Percentiles rank a stretch among this genome's conserved stretches.
These are phyloP conservation scores for Penicillium glabrum DNA, from an alignment of 2,329 filamentous ascomycete genomes.

Conservation along the genomic window DNA sequence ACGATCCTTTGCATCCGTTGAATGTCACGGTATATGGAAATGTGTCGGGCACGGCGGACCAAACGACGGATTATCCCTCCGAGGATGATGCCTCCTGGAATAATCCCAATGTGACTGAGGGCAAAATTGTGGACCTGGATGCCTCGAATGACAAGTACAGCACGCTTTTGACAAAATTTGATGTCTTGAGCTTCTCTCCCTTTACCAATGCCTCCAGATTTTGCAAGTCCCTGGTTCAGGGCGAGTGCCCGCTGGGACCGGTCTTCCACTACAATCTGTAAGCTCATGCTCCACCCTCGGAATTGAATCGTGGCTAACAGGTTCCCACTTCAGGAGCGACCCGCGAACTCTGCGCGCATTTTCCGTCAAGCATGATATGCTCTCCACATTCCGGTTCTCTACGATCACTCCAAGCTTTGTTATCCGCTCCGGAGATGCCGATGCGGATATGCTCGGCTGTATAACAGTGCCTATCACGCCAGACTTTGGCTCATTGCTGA, in stretches of 20 bases:
- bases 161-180: constrained; percentile 70
- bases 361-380: constrained; percentile 70
- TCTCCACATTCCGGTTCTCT: constrained; percentile 81
- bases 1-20: constrained; percentile 62
- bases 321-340: constrained; percentile 39
- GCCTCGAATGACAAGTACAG: constrained; percentile 61
- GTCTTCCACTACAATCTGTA: constrained; percentile 62
- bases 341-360: constrained; percentile 65
- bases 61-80: constrained; percentile 57
- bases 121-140: constrained; percentile 74
- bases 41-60: constrained; percentile 69
- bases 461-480: constrained; percentile 82
- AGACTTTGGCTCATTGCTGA: constrained; percentile 68
- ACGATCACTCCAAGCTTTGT: constrained; percentile 73
- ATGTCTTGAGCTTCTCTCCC: constrained; percentile 76
- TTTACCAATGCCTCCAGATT: constrained; percentile 62
- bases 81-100: constrained; percentile 61
- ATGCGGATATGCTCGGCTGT: constrained; percentile 69
- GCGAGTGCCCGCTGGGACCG: constrained; percentile 72
- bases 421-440: constrained; percentile 71
- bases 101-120: constrained; percentile 60
- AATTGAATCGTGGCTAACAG: not conserved
- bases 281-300: constrained; percentile 18
- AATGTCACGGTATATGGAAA: constrained; percentile 86
- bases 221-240: constrained; percentile 62